These are phyloP conservation scores for Capsicum baccatum DNA, from an alignment of 257 asterid genomes.

Conservation along the genomic window DNA sequence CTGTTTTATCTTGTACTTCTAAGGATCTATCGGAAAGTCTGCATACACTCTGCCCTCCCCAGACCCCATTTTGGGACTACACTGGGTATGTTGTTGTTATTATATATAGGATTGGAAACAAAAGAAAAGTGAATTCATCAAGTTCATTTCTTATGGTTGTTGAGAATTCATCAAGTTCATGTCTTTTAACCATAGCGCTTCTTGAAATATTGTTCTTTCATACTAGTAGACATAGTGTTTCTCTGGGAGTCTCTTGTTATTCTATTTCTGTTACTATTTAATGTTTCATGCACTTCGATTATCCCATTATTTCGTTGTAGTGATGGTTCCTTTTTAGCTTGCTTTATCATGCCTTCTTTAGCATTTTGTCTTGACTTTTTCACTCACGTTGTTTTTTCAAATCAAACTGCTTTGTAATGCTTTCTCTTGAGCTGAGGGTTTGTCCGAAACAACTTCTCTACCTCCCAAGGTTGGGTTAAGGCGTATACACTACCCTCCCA, in stretches of 20 bases:
- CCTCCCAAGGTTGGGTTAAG: not conserved
- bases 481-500: not conserved
- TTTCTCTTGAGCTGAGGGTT: not conserved
- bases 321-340: not conserved
- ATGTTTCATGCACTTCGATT: not conserved
- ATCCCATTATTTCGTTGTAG: not conserved
- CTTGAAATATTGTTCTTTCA: not conserved
- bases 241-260: not conserved
- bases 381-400: not conserved
- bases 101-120: not conserved
- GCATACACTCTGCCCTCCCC: no score
- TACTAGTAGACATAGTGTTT: not conserved
- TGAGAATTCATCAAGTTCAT: constrained; percentile 13
- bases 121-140: not conserved
- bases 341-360: not conserved
- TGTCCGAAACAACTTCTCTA: not conserved
- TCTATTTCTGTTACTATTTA: not conserved
- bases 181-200: not conserved
- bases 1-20: no score
- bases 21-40: no score
- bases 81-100: no score
- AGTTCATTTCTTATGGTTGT: not conserved
- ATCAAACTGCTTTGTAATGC: not conserved
- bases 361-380: not conserved
- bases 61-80: no score